Percentiles rank a stretch among this genome's conserved stretches.
These are phyloP conservation scores for Ophiostoma triangulosporum DNA, from an alignment of 2,329 filamentous ascomycete species.

Conservation along the genomic window DNA sequence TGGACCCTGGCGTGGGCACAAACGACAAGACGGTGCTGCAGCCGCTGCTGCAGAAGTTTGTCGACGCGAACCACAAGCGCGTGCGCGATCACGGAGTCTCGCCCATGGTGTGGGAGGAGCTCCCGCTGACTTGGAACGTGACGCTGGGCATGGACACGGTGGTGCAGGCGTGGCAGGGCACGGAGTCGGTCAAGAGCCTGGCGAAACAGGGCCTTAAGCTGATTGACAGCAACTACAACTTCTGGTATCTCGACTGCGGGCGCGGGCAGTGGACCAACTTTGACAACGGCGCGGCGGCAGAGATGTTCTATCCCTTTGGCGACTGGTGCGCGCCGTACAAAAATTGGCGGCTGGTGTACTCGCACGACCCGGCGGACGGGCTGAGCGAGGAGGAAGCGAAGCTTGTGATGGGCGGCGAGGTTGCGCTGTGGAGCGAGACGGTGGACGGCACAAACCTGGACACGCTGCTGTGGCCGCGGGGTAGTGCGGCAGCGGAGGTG, in stretches of 20 bases:
- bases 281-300: constrained; percentile 37
- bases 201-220: constrained; percentile 54
- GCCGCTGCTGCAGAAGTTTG: constrained; percentile 65
- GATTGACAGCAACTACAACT: constrained; percentile 63
- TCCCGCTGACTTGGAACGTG: constrained; percentile 65
- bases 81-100: constrained; percentile 50
- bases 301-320: constrained; percentile 50
- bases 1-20: constrained; percentile 59
- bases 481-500: constrained; percentile 60
- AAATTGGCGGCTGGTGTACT: constrained; percentile 71
- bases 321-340: constrained; percentile 75
- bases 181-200: constrained; percentile 45
- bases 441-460: constrained; percentile 64
- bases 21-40: constrained; percentile 51
- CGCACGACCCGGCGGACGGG: constrained; percentile 57
- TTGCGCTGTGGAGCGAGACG: constrained; percentile 72
- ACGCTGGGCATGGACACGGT: constrained; percentile 57
- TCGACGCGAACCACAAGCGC: constrained; percentile 55
- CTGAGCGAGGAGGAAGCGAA: constrained; percentile 48
- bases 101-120: constrained; percentile 82
- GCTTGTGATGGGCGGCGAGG: constrained; percentile 68
- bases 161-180: constrained; percentile 66
- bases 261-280: constrained; percentile 69
- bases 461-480: constrained; percentile 63
- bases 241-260: constrained; percentile 77